Base-by-base conservation (phyloP, 83 land plant genomes). In the Diphasiastrum complanatum region DNA sequence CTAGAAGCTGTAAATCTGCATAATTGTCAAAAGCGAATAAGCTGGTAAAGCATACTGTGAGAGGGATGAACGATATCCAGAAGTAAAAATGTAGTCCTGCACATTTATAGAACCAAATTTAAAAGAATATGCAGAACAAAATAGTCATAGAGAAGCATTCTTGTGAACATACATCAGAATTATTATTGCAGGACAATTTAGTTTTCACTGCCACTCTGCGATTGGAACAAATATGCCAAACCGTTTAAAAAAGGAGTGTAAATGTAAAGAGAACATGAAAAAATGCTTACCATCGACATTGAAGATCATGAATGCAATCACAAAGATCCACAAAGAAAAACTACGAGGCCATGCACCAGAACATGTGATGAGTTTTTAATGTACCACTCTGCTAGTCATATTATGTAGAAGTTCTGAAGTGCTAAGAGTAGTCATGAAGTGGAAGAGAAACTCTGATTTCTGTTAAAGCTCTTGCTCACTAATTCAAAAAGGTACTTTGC, bases 71-170 rank as follows among this genome's bases (percentile, higher is more conserved):
- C 34, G 59, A 20, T 20, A 55, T 20, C 59, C 59, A 55, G 43
- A 55, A 55, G 59, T 55, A 55, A 14, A 55, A 30, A 19, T 55
- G 26, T 55, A 55, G 11, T 8, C 59, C 59, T 55, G 59, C 1
- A 26, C 11, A 0, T 16, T 18, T 11, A 50, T 16, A n/a, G 11
- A 24, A n/a, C 23, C 0, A 18, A 23, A 50, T 16, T 14, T 0
- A 18, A 16, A 0, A 16, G 53, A 24, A 0, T 50, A 11, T 11
- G 10, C 10, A 23, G 16, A 50, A 1, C 0, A 50, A 41, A 14
- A 1, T 14, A 0, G 0, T 14, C 1, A 41, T 18, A 41, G 18
- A 18, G 12, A 16, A 10, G 53, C 11, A 26, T 30, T 20, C 27
- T 24, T 5, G 36, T 27, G 10, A n/a, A n/a, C n/a, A n/a, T n/a